Percentiles rank a stretch among this genome's conserved stretches.
Conservation (phyloP, 768 basidiomycete species). For the Hebeloma cylindrosporum region DNA sequence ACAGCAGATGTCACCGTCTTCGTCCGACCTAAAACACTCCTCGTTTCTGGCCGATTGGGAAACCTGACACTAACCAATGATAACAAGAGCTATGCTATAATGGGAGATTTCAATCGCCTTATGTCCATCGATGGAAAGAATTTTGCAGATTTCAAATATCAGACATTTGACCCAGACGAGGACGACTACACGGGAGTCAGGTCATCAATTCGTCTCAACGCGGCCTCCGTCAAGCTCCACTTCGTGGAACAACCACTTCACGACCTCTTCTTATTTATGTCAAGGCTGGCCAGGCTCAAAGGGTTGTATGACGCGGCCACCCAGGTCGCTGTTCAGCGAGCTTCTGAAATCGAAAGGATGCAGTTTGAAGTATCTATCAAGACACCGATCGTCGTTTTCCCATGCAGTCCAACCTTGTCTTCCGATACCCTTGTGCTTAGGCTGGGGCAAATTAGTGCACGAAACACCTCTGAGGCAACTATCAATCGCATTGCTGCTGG, state of each 20-base stretch:
- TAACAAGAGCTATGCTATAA: constrained; percentile 46
- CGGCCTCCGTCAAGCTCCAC: constrained; percentile 88
- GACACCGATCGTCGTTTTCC: constrained; percentile 90
- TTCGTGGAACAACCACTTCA: constrained; percentile 92
- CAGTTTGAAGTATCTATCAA: constrained; percentile 88
- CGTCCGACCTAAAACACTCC: constrained; percentile 68
- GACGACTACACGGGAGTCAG: constrained; percentile 76
- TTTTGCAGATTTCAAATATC: constrained; percentile 91
- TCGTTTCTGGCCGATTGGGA: constrained; percentile 79
- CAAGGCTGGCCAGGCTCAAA: constrained; percentile 88
- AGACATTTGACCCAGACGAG: constrained; percentile 79
- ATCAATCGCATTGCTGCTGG: constrained; percentile 69
- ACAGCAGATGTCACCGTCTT: constrained; percentile 86
- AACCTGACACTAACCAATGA: constrained; percentile 82
- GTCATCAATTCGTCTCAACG: constrained; percentile 75
- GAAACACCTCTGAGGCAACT: constrained; percentile 64
- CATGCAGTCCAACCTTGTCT: constrained; percentile 60
- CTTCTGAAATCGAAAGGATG: constrained; percentile 93
- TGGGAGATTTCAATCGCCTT: constrained; percentile 76
- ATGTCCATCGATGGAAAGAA: constrained; percentile 93
- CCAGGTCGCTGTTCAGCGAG: constrained; percentile 87
- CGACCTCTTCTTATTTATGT: constrained; percentile 78
- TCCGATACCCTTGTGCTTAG: constrained; percentile 74
- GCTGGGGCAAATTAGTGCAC: constrained; percentile 86
- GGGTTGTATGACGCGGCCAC: constrained; percentile 93